These are phyloP conservation scores for Boletus vermiculosoides DNA, from an alignment of 768 basidiomycete species.

Conservation along the genomic window DNA sequence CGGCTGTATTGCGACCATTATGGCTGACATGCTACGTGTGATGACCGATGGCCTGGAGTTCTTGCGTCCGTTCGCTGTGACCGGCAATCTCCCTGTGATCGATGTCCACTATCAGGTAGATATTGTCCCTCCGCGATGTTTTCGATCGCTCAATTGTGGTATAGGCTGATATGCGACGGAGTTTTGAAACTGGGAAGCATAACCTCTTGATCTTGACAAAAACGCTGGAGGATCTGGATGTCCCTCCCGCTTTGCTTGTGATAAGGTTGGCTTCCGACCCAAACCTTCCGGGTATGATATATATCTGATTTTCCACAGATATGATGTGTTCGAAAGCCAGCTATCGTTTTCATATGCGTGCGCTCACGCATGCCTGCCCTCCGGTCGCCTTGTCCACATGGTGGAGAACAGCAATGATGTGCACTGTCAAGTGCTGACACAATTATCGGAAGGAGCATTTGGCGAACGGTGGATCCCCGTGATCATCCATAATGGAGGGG, in stretches of 20 bases:
- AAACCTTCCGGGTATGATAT: neutral
- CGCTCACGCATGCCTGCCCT: slow-evolving; percentile 44
- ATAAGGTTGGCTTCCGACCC: slow-evolving; percentile 48
- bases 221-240: slow-evolving; percentile 56
- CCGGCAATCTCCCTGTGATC: slow-evolving; percentile 35
- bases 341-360: slow-evolving; percentile 57
- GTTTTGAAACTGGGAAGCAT: slow-evolving; percentile 52
- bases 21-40: slow-evolving; percentile 58
- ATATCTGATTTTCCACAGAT: slow-evolving; percentile 35
- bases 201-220: slow-evolving; percentile 67
- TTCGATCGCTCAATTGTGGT: slow-evolving; percentile 5
- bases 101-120: slow-evolving; percentile 37
- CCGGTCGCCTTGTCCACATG: slow-evolving; percentile 61
- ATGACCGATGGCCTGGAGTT: slow-evolving; percentile 51
- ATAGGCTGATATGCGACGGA: slow-evolving; percentile 48
- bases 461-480: slow-evolving; percentile 53
- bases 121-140: neutral
- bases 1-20: slow-evolving; percentile 50
- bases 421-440: slow-evolving; percentile 53
- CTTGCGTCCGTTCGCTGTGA: slow-evolving; percentile 53
- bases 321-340: slow-evolving; percentile 50
- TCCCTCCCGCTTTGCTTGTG: slow-evolving; percentile 56
- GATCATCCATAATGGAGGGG: slow-evolving; percentile 33
- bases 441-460: slow-evolving; percentile 39
- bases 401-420: slow-evolving; percentile 55